Conservation (phyloP, 208 protist species). For the Acanthamoeba healyi region DNA sequence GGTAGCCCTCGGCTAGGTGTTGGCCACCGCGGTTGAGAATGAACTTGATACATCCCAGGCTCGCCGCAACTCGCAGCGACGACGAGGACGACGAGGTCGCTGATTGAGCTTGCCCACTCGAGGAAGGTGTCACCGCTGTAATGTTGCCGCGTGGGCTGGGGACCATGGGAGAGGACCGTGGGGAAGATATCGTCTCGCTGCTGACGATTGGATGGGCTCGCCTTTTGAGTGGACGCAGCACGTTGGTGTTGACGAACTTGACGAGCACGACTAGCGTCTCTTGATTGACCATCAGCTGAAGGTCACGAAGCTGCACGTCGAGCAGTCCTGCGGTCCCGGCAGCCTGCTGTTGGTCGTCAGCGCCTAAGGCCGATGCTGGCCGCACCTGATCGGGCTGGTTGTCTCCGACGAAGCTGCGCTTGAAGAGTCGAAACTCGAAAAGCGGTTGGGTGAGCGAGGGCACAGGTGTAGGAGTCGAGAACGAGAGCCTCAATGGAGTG, state of each 20-base stretch:
- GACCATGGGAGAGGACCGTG: constrained; percentile 2
- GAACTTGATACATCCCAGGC: constrained; percentile 45
- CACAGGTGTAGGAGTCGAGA: not conserved
- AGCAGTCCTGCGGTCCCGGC: not conserved
- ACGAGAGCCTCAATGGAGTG: too few relatives aligned
- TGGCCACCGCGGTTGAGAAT: constrained; percentile 15
- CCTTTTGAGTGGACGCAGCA: constrained; percentile 16
- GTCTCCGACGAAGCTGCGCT: not conserved
- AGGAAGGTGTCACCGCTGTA: not conserved
- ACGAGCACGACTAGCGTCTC: constrained; percentile 36
- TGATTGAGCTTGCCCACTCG: not conserved
- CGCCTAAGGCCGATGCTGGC: not conserved
- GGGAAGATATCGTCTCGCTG: not conserved
- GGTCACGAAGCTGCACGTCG: constrained; percentile 29
- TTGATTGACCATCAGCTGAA: constrained; percentile 54
- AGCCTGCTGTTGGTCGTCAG: not conserved
- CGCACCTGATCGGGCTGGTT: not conserved
- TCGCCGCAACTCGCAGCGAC: not conserved
- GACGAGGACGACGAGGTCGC: not conserved
- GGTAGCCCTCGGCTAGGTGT: constrained; percentile 34
- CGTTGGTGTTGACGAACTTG: constrained; percentile 62
- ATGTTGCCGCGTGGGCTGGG: not conserved
- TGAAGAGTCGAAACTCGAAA: not conserved
- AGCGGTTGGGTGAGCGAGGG: not conserved
- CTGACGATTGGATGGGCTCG: not conserved